Evolutionary conservation across 2,329 filamentous ascomycete species (phyloP), one percentile per base, ranked within the genome.

Genomic region (Blastomyces percursus): DNA sequence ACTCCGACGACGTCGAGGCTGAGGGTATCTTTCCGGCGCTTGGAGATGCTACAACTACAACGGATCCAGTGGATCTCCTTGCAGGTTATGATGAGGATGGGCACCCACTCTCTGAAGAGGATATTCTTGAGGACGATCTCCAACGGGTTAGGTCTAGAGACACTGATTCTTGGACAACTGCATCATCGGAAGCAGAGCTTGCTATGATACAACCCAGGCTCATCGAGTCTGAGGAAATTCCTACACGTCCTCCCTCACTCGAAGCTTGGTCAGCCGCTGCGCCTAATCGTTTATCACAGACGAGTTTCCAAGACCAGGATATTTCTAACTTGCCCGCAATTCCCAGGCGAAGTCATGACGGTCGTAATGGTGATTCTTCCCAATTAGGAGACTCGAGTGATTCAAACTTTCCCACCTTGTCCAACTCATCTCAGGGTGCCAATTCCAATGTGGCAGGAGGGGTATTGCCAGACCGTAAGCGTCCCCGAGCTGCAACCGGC

Each of bases 111-210:
- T 24, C 12, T 11, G 35, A 38, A 16, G 56, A 35, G 24, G 32
- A 52, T 48, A 46, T 40, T 32, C 5, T 38, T 1, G 59, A 51
- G 8, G 27, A 24, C 12, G 59, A 52, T 27, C 59, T 52, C 12
- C 44, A 51, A 30, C 59, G 24, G 40, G n/a, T 42, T 5, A 5
- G 27, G 24, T 19, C 56, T 4, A n/a, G 16, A 27, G 11, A 3
- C 14, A 52, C 30, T n/a, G 40, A 59, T 48, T 16, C 40, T 50
- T 16, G 21, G 19, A 48, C 57, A 32, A 32, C 9, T n/a, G 21
- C 46, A 50, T 52, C 59, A 3, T 61, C 60, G 9, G 60, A 61
- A 7, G 12, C 40, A 40, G 60, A 46, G 19, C 51, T 61, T 24
- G 24, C 19, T 16, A n/a, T n/a, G 6, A 46, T 56, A 27, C 60